Percentiles rank a stretch among this genome's conserved stretches.
These are phyloP conservation scores for Conringia planisiliqua DNA, from an alignment of 345 rosid species.

Conservation along the genomic window DNA sequence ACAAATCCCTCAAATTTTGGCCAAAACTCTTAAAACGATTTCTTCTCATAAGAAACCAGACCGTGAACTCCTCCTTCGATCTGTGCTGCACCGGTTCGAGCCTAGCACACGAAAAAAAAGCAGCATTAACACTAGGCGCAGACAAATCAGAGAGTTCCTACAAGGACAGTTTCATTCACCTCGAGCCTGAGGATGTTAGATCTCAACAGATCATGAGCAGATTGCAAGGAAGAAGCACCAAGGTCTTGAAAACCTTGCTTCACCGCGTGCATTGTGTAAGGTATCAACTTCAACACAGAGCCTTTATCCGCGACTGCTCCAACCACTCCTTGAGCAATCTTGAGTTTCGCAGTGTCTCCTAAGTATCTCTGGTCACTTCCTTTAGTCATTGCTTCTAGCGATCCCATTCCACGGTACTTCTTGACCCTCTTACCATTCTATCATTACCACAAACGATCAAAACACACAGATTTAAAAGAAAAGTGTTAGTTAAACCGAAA, in stretches of 20 bases:
- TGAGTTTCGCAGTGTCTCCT: conserved; percentile 74
- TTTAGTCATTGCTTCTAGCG: conserved; percentile 95
- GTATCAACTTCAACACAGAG: conserved; percentile 73
- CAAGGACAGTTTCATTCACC: conserved; percentile 37
- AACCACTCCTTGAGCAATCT: conserved; percentile 99
- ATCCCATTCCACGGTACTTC: conserved; percentile 96
- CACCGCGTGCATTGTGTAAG: conserved; percentile 95
- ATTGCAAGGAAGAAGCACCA: conserved; percentile 72
- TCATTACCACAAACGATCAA: conserved; percentile 1
- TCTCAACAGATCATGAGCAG: conserved; percentile 72
- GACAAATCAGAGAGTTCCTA: neutral
- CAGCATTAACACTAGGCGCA: neutral
- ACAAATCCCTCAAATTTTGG: neutral
- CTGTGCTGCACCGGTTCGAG: conserved; percentile 90
- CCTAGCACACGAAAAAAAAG: conserved; percentile 38
- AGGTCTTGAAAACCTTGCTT: conserved; percentile 98
- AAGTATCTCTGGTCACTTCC: conserved; percentile 93
- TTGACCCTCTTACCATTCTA: conserved; percentile 65
- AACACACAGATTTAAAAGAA: neutral
- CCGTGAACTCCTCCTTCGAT: conserved; percentile 87
- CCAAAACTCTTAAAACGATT: conserved; percentile 30
- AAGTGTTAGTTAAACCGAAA: neutral
- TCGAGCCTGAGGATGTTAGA: conserved; percentile 76
- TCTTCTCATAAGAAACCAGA: conserved; percentile 71
- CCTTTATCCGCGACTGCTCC: conserved; percentile 97